A percentile compares a stretch with the other conserved stretches of the same genome.
These are phyloP conservation scores for Hypsizygus marmoreus DNA, from an alignment of 768 basidiomycete genomes.

Conservation along the genomic window DNA sequence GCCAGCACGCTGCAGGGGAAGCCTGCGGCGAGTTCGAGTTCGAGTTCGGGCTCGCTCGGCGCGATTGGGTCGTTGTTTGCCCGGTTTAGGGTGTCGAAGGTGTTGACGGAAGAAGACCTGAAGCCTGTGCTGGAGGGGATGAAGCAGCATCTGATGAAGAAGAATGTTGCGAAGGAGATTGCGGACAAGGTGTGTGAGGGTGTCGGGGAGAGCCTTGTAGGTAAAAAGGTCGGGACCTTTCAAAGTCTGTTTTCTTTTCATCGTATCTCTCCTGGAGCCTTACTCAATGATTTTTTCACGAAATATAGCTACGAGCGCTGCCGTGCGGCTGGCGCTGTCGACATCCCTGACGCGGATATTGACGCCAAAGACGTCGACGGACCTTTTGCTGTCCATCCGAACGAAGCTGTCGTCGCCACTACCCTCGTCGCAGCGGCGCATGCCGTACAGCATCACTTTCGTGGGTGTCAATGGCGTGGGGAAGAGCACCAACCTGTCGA, in stretches of 20 bases:
- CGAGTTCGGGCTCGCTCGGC: slow-evolving; percentile 57
- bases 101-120: slow-evolving; percentile 79
- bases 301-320: slow-evolving; percentile 71
- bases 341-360: slow-evolving; percentile 89
- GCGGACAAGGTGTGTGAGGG: slow-evolving; percentile 93
- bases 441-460: slow-evolving; percentile 93
- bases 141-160: slow-evolving; percentile 98
- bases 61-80: slow-evolving; percentile 80
- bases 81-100: slow-evolving; percentile 82
- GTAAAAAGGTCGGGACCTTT: slow-evolving; percentile 89
- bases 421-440: slow-evolving; percentile 71
- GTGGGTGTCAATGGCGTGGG: slow-evolving; percentile 99
- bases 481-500: slow-evolving; percentile 96
- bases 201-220: slow-evolving; percentile 87
- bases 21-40: too few species aligned
- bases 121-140: slow-evolving; percentile 88
- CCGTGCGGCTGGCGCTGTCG: slow-evolving; percentile 82
- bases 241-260: slow-evolving; percentile 58
- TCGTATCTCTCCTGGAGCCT: slow-evolving; percentile 7
- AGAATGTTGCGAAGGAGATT: slow-evolving; percentile 97
- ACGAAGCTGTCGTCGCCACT: slow-evolving; percentile 80
- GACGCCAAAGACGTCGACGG: slow-evolving; percentile 97
- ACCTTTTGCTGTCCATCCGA: slow-evolving; percentile 89
- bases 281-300: slow-evolving; percentile 8
- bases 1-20: slow-evolving; percentile 54